Percentiles rank a stretch among this genome's conserved stretches.
phyloP scores from a whole-genome alignment of 108 stramenopile genomes.

The Aureococcus anophagefferens region DNA sequence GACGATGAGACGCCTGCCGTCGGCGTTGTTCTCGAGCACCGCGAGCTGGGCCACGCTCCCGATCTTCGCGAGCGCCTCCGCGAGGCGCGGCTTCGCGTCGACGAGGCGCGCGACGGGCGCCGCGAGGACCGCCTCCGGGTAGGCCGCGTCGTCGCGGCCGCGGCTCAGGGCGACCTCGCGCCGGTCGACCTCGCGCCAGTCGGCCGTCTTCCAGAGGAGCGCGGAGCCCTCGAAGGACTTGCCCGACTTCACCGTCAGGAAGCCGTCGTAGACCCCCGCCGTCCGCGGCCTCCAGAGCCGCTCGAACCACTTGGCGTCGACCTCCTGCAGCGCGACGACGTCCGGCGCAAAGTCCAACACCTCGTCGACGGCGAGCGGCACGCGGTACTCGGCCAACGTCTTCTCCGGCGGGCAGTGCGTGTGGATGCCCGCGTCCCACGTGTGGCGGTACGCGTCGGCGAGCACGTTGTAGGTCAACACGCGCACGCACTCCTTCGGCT shows the following conservation, averaged over 20 bases:
- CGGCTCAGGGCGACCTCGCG: not conserved
- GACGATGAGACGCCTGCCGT: not conserved
- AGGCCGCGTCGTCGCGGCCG: not conserved
- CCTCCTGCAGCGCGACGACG: constrained; percentile 9
- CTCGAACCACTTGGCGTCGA: constrained; percentile 3
- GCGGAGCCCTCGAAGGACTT: not conserved
- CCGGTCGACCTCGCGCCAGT: not conserved
- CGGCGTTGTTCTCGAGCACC: not conserved
- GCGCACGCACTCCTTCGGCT: not conserved
- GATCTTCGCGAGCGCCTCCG: not conserved
- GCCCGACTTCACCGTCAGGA: not conserved
- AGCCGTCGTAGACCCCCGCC: not conserved
- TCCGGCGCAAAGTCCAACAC: not conserved
- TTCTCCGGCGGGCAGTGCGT: constrained; percentile 1
- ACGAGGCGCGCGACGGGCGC: not conserved
- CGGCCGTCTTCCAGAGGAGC: not conserved
- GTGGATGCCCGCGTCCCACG: constrained; percentile 10
- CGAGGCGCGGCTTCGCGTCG: not conserved
- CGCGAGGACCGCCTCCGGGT: not conserved
- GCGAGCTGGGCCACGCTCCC: constrained; percentile 7
- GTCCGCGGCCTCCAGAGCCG: not conserved
- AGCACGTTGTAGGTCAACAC: constrained; percentile 13
- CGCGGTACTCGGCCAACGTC: not conserved
- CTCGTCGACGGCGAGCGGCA: not conserved
- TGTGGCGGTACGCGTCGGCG: constrained; percentile 12